Evolutionary conservation across 2,329 filamentous ascomycete species (phyloP).

Genomic region (Thielaviopsis euricoi): DNA sequence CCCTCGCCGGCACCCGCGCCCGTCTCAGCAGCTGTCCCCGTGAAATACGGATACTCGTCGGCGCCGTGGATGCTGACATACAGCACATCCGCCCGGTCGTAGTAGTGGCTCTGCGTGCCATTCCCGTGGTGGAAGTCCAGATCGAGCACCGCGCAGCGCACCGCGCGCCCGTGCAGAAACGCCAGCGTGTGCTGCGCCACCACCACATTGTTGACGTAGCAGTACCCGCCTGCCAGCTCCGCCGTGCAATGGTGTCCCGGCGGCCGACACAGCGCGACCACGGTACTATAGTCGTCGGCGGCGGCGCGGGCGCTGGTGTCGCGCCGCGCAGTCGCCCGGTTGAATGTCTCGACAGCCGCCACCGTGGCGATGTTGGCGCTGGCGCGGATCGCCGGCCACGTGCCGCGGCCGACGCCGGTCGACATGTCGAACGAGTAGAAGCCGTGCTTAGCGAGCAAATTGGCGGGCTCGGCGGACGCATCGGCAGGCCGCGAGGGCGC

Average conservation of each 20-base stretch:
- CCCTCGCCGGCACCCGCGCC: slow-evolving; percentile 13
- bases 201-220: slow-evolving; percentile 17
- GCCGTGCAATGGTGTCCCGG: slow-evolving; percentile 17
- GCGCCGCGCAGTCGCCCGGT: background rate
- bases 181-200: slow-evolving; percentile 14
- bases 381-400: slow-evolving; percentile 13
- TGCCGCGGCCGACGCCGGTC: slow-evolving; percentile 13
- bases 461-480: background rate
- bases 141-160: slow-evolving; percentile 15
- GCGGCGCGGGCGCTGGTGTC: background rate
- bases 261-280: slow-evolving; percentile 15
- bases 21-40: slow-evolving; percentile 13
- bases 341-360: slow-evolving; percentile 9
- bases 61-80: slow-evolving; percentile 20
- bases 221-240: slow-evolving; percentile 16
- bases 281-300: slow-evolving; percentile 2
- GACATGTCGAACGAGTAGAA: slow-evolving; percentile 17
- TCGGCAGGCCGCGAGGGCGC: background rate
- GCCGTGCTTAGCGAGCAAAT: slow-evolving; percentile 14
- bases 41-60: slow-evolving; percentile 20
- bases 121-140: slow-evolving; percentile 18
- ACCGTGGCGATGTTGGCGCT: slow-evolving; percentile 14
- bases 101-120: slow-evolving; percentile 18
- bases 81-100: slow-evolving; percentile 16
- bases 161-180: slow-evolving; percentile 2